Evolutionary conservation across 2,329 filamentous ascomycete species (phyloP), one percentile per base, ranked within the genome.

Genomic region (Cercospora berteroae): DNA sequence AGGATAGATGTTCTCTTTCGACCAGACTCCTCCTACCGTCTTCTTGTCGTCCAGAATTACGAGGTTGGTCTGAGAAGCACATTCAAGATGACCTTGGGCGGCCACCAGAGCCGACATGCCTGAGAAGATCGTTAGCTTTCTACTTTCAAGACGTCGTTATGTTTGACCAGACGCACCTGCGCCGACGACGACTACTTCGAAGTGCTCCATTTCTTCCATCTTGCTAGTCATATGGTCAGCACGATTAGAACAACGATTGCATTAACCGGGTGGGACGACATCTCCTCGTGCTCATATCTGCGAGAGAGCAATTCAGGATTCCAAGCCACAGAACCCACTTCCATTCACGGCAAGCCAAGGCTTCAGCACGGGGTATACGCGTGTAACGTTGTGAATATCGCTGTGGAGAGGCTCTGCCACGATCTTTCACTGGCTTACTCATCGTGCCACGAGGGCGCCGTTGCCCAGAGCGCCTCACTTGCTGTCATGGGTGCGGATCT

Each of bases 21-120:
- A 63, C 67, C 67, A 69, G 10, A 69, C 67, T 5, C 67, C 67
- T 16, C 65, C 67, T 5, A 67, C 29, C 23, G 67, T 65, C 55
- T 66, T 67, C 52, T 67, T 63, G 25, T 67, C 62, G 13, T 69
- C 65, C 8, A 69, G 20, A 6, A 69, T 64, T 0, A 67, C n/a
- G 25, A 69, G 62, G 3, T 65, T 64, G 3, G 65, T 67, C 4
- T 36, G 12, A 4, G 67, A 65, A 2, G 62, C 59, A 27, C 65
- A 69, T 60, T 69, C 65, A 0, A 67, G 36, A 56, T 69, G 66
- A 25, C 55, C 62, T 36, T 65, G 63, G n/a, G 67, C 67, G 16
- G 67, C 65, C 8, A 55, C 52, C 10, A 69, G 52, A 44, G 65
- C 63, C 9, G 59, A 31, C 25, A 69, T 55, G n/a, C 65, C 67